These are phyloP conservation scores for Juglanconis juglandina DNA, from an alignment of 2,329 filamentous ascomycete species.

Conservation along the genomic window DNA sequence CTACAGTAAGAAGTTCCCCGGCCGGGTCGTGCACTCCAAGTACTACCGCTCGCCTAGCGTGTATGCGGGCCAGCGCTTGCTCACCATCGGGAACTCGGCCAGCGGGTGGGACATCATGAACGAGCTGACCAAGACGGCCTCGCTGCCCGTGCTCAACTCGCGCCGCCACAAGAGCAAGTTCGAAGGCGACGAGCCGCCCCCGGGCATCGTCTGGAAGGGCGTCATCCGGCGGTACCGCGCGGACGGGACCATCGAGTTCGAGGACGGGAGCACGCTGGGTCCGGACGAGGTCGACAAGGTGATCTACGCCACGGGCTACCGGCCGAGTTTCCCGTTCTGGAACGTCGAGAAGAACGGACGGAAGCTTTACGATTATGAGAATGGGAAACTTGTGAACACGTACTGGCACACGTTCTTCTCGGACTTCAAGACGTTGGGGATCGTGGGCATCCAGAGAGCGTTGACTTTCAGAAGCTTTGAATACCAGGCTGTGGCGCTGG, in stretches of 20 bases:
- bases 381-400: conserved; percentile 38
- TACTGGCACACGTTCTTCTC: conserved; percentile 54
- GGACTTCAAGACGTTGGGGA: conserved; percentile 43
- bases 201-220: conserved; percentile 52
- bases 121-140: conserved; percentile 35
- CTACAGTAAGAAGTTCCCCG: conserved; percentile 37
- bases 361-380: conserved; percentile 46
- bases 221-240: conserved; percentile 42
- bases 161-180: conserved; percentile 45
- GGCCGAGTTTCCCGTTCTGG: conserved; percentile 46
- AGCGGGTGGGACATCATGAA: conserved; percentile 39
- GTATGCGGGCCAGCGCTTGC: conserved; percentile 32
- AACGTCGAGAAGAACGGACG: conserved; percentile 43
- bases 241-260: conserved; percentile 42
- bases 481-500: conserved; percentile 53
- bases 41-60: conserved; percentile 37
- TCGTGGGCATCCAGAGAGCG: conserved; percentile 50
- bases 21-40: conserved; percentile 43
- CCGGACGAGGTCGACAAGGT: conserved; percentile 34
- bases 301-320: conserved; percentile 43
- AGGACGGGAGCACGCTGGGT: conserved; percentile 31
- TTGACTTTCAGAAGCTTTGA: conserved; percentile 54
- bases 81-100: conserved; percentile 43
- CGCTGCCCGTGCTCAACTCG: conserved; percentile 48
- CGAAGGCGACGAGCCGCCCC: conserved; percentile 45